phyloP scores from a whole-genome alignment of 805 yeast genomes.

The Saccharomycopsis malanga region DNA sequence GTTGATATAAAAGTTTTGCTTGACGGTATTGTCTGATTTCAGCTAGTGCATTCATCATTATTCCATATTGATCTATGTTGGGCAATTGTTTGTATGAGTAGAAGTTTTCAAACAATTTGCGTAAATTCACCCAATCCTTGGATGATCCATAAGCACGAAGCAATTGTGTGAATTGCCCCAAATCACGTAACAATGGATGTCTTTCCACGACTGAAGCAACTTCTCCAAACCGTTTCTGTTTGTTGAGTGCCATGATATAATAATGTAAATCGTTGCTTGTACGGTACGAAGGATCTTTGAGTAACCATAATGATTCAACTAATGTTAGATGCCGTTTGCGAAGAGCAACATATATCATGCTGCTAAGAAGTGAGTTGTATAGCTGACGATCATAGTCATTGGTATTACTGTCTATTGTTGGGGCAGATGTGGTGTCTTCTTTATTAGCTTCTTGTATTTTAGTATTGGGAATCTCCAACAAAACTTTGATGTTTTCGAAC shows the following conservation, averaged over 20 bases:
- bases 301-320: slow-evolving; percentile 28
- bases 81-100: slow-evolving; percentile 51
- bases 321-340: slow-evolving; percentile 11
- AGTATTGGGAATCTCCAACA: no score
- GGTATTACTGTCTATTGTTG: no score
- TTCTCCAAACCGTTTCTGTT: not conserved
- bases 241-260: slow-evolving; percentile 22
- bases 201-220: not conserved
- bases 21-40: slow-evolving; percentile 39
- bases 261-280: slow-evolving; percentile 25
- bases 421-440: no score
- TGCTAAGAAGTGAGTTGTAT: slow-evolving; percentile 19
- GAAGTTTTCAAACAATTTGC: slow-evolving; percentile 47
- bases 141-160: slow-evolving; percentile 34
- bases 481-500: no score
- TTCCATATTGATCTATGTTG: slow-evolving; percentile 46
- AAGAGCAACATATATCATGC: slow-evolving; percentile 24
- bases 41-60: slow-evolving; percentile 56
- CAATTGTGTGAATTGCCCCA: not conserved
- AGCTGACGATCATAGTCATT: not conserved
- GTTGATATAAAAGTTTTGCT: slow-evolving; percentile 44
- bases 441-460: no score
- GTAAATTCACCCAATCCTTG: slow-evolving; percentile 49
- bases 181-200: not conserved
- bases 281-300: slow-evolving; percentile 23